A percentile compares a stretch with the other conserved stretches of the same genome.
Conservation (phyloP, 2,329 filamentous ascomycete genomes). For the Domatiomyces globalis region DNA sequence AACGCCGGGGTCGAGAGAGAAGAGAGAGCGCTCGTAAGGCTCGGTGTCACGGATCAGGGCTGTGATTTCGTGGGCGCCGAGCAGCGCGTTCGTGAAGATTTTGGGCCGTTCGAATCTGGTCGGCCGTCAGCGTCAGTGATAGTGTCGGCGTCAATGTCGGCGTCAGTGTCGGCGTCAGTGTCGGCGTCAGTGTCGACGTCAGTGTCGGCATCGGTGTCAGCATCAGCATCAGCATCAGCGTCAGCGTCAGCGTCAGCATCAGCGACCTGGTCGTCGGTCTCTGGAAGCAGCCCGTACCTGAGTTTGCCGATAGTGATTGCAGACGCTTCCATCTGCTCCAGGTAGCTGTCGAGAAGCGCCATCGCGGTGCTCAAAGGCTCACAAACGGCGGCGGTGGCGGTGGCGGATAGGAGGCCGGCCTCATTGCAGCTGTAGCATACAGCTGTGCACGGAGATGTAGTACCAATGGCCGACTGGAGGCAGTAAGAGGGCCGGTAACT, state of each 20-base stretch:
- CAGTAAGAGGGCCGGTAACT: too few relatives aligned
- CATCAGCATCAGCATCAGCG: not conserved
- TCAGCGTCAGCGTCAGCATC: slow-evolving; percentile 12
- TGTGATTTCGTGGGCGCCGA: slow-evolving; percentile 82
- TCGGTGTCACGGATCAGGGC: slow-evolving; percentile 90
- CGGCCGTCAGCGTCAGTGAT: slow-evolving; percentile 7
- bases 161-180: slow-evolving; percentile 6
- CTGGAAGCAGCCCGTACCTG: slow-evolving; percentile 39
- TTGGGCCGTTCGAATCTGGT: slow-evolving; percentile 74
- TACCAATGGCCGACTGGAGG: too few relatives aligned
- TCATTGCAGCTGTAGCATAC: too few relatives aligned
- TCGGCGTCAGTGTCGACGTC: slow-evolving; percentile 4
- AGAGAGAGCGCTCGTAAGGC: slow-evolving; percentile 82
- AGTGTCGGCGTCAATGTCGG: not conserved
- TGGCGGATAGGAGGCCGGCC: too few relatives aligned
- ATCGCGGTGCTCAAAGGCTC: slow-evolving; percentile 28
- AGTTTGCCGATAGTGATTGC: slow-evolving; percentile 62
- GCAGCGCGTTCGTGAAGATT: slow-evolving; percentile 86
- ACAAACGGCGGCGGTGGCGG: too few relatives aligned
- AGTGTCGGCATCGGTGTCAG: not conserved
- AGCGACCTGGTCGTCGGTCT: not conserved
- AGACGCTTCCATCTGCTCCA: slow-evolving; percentile 65
- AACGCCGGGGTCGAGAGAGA: slow-evolving; percentile 67
- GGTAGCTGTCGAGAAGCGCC: slow-evolving; percentile 55
- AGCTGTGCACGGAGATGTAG: too few relatives aligned